These are phyloP conservation scores for Candida tallmaniae DNA, from an alignment of 805 yeast species.

Conservation along the genomic window DNA sequence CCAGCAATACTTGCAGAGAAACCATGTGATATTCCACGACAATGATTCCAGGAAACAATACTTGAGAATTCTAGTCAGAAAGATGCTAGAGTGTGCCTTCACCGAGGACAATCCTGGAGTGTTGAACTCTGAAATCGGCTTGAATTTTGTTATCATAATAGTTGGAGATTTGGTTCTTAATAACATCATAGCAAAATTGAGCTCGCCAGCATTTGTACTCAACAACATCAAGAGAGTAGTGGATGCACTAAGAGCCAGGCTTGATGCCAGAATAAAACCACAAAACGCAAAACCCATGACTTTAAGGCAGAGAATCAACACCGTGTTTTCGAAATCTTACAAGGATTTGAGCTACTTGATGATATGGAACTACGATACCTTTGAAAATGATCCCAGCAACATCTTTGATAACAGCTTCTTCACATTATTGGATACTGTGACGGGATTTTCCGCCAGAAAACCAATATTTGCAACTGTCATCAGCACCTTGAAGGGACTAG, in stretches of 20 bases:
- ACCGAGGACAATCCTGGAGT: slow-evolving; percentile 9
- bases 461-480: slow-evolving; percentile 9
- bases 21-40: slow-evolving; percentile 18
- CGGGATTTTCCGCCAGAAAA: slow-evolving; percentile 10
- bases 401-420: slow-evolving; percentile 8
- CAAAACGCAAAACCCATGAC: slow-evolving; percentile 1
- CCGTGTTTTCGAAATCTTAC: slow-evolving; percentile 8
- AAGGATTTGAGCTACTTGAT: slow-evolving; percentile 12
- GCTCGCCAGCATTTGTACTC: slow-evolving; percentile 24
- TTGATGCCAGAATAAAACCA: slow-evolving; percentile 1
- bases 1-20: slow-evolving; percentile 10
- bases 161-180: slow-evolving; percentile 26
- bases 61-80: slow-evolving; percentile 19
- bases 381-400: slow-evolving; percentile 4
- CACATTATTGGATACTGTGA: slow-evolving; percentile 8
- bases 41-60: slow-evolving; percentile 13
- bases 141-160: slow-evolving; percentile 19
- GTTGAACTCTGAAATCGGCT: slow-evolving; percentile 20
- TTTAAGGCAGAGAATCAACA: slow-evolving; percentile 6
- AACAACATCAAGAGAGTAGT: slow-evolving; percentile 11
- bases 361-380: slow-evolving; percentile 7
- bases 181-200: slow-evolving; percentile 19
- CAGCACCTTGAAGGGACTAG: slow-evolving; percentile 1
- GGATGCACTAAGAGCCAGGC: slow-evolving; percentile 2
- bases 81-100: slow-evolving; percentile 17